Evolutionary conservation across 1,284 basidiomycete genomes (phyloP), one percentile per base, ranked within the genome.

Genomic region (Laetiporus sulphureus): DNA sequence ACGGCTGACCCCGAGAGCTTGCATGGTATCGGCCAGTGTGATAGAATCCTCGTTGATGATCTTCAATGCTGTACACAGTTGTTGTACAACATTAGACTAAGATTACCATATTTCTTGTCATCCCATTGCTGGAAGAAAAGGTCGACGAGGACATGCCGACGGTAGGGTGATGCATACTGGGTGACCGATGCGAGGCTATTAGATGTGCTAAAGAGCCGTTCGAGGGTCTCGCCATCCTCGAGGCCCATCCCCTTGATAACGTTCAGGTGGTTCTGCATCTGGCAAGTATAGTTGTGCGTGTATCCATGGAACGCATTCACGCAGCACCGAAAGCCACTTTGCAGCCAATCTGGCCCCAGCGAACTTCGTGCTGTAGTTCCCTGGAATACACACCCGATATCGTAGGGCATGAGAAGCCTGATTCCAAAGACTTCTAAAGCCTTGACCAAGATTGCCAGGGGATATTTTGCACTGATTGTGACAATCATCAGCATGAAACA

Each of bases 401-500:
- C 38, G 24, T 47, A 47, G 2, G 23, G 37, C 4, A 11, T 2
- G 2, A 37, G 21, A 6, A 23, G 11, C 2, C 2, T 16, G 12
- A 13, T 27, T 2, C 51, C 53, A 27, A 57, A 52, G 2, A 32
- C 27, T n/a, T 55, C 50, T 3, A 64, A 34, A 0, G 57, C 36
- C 38, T 49, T 43, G 5, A 52, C 42, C 8, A 55, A 41, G 8
- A 58, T 50, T 0, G 62, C 57, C 2, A 63, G 50, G 1, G 56
- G 53, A 38, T 65, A 64, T 41, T 66, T 66, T 21, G 62, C 62
- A 11, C 64, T 66, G 44, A 1, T 11, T 40, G 31, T 18, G 8
- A 27, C 7, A 2, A 13, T 41, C 24, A 41, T 25, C 7, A 15
- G 38, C 25, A 48, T 20, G 50, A 43, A 45, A 54, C 50, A 16